A percentile compares a stretch with the other conserved stretches of the same genome.
phyloP scores from a whole-genome alignment of 1,284 basidiomycete genomes.

The Sanghuangporus sanghuang region DNA sequence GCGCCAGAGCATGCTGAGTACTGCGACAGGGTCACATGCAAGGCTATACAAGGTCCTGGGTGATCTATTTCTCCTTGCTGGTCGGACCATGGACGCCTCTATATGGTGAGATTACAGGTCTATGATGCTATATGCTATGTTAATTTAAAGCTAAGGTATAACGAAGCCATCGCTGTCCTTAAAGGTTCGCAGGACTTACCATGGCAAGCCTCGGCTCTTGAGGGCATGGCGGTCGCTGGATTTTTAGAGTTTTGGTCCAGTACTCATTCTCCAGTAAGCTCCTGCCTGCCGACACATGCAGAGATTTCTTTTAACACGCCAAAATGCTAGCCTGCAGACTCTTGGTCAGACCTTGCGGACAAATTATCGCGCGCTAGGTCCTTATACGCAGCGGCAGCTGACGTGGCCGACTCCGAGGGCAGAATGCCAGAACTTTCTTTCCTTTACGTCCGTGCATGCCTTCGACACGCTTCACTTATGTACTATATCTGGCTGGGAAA shows the following conservation, averaged over 20 bases:
- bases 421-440: slow-evolving; percentile 58
- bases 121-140: slow-evolving; percentile 8
- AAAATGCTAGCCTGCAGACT: slow-evolving; percentile 43
- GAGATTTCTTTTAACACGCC: slow-evolving; percentile 21
- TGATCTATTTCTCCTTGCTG: slow-evolving; percentile 82
- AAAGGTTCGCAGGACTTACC: slow-evolving; percentile 69
- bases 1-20: slow-evolving; percentile 55
- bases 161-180: slow-evolving; percentile 72
- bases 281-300: slow-evolving; percentile 3
- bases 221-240: slow-evolving; percentile 73
- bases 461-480: slow-evolving; percentile 65
- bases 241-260: slow-evolving; percentile 82
- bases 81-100: slow-evolving; percentile 73
- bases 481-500: slow-evolving; percentile 81
- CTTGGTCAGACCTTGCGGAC: slow-evolving; percentile 66
- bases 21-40: slow-evolving; percentile 62
- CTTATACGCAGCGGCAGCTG: slow-evolving; percentile 54
- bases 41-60: slow-evolving; percentile 84
- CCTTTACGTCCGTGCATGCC: slow-evolving; percentile 59
- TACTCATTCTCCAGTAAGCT: slow-evolving; percentile 62
- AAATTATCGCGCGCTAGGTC: slow-evolving; percentile 60
- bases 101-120: slow-evolving; percentile 52
- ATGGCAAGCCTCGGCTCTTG: slow-evolving; percentile 85
- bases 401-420: slow-evolving; percentile 48
- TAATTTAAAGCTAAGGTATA: slow-evolving; percentile 55